These are phyloP conservation scores for Clavispora santaluciae DNA, from an alignment of 805 yeast species.

Conservation along the genomic window DNA sequence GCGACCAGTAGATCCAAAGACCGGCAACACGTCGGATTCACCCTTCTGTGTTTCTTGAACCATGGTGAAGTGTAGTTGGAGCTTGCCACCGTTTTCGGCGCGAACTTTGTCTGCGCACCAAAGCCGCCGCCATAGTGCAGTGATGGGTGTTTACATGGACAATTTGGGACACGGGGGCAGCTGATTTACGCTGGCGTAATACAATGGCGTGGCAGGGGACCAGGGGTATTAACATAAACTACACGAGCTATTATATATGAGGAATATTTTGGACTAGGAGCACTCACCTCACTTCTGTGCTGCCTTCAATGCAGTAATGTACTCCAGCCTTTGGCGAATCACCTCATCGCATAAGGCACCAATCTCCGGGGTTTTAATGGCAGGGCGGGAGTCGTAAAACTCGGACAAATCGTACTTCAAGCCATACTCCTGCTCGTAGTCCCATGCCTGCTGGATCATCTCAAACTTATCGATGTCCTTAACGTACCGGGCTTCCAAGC, in stretches of 20 bases:
- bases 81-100: not conserved
- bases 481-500: constrained; percentile 80
- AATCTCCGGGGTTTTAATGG: constrained; percentile 70
- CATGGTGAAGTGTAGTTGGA: not conserved
- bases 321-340: constrained; percentile 16
- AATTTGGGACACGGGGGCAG: no score
- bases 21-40: constrained; percentile 28
- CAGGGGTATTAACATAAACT: no score
- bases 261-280: no score
- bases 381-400: constrained; percentile 57
- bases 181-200: no score
- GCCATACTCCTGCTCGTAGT: constrained; percentile 68
- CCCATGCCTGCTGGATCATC: constrained; percentile 74
- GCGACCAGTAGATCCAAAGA: constrained; percentile 55
- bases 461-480: constrained; percentile 94
- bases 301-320: constrained; percentile 5
- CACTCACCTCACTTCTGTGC: not conserved
- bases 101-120: not conserved
- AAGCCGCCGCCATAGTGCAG: no score
- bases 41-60: not conserved
- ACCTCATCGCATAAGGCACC: constrained; percentile 57
- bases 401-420: constrained; percentile 58
- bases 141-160: no score
- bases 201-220: no score
- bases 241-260: no score